Evolutionary conservation across 2,329 filamentous ascomycete species (phyloP).

Genomic region (Colletotrichum sp.): DNA sequence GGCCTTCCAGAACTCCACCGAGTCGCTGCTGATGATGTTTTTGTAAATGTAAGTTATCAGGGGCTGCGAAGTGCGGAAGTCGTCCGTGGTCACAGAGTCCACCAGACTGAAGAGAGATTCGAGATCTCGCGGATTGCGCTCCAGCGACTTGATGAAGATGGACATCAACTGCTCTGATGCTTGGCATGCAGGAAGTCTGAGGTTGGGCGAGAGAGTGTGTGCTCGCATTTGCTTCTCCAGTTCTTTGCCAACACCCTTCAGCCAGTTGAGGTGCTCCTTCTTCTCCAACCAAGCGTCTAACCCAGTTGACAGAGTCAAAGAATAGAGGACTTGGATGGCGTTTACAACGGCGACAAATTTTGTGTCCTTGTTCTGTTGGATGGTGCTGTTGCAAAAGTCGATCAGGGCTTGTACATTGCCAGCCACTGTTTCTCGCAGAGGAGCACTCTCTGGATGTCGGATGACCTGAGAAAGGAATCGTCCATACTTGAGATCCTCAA

Average conservation of each 20-base stretch:
- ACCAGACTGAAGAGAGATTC: conserved; percentile 87
- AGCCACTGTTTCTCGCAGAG: conserved; percentile 76
- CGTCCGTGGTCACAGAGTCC: conserved; percentile 81
- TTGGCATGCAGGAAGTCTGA: conserved; percentile 88
- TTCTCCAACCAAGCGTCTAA: conserved; percentile 76
- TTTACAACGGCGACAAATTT: conserved; percentile 78
- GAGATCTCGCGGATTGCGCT: conserved; percentile 75
- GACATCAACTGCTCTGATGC: conserved; percentile 86
- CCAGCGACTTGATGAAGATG: conserved; percentile 82
- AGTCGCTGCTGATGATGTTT: conserved; percentile 82
- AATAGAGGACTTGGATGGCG: conserved; percentile 83
- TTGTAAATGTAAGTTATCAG: conserved; percentile 85
- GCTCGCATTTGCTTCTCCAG: conserved; percentile 76
- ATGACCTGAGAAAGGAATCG: conserved; percentile 91
- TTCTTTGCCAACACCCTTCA: conserved; percentile 74
- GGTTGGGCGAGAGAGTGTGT: conserved; percentile 71
- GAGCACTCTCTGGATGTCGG: conserved; percentile 73
- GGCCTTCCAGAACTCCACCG: conserved; percentile 83
- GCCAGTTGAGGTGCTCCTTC: conserved; percentile 64
- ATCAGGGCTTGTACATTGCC: conserved; percentile 77
- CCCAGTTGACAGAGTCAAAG: conserved; percentile 71
- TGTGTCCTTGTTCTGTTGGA: conserved; percentile 72
- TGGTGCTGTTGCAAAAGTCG: conserved; percentile 67
- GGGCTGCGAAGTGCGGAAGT: conserved; percentile 77
- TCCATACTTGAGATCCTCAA: conserved; percentile 87